These are phyloP conservation scores for Eimeria nieschulzi DNA, from an alignment of 169 alveolate species.

Conservation along the genomic window DNA sequence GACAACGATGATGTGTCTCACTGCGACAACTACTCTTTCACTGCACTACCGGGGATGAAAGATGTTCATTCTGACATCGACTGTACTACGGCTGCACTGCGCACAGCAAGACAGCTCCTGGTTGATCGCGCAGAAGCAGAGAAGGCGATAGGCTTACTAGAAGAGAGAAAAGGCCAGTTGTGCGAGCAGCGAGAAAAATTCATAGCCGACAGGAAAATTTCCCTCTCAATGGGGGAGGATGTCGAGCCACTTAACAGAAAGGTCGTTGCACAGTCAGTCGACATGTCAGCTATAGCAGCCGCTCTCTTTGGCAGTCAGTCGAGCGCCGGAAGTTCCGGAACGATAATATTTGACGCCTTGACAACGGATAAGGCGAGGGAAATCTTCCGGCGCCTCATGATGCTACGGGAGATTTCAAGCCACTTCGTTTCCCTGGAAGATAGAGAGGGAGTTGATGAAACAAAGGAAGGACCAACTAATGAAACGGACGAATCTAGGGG, in stretches of 20 bases:
- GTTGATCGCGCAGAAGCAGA: constrained; percentile 55
- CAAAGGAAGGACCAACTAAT: neutral
- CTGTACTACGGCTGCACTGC: constrained; percentile 44
- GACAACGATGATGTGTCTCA: constrained; percentile 33
- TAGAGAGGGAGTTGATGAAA: neutral
- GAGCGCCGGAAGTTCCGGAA: neutral
- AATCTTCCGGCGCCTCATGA: constrained; percentile 29
- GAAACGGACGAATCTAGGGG: neutral
- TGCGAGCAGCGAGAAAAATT: constrained; percentile 21
- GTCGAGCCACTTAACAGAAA: neutral
- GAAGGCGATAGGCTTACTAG: constrained; percentile 32
- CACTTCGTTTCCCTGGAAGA: constrained; percentile 4
- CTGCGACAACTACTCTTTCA: constrained; percentile 33
- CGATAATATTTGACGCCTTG: constrained; percentile 28
- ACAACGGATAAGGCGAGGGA: constrained; percentile 57
- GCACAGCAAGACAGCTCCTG: constrained; percentile 51
- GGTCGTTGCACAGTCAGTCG: neutral
- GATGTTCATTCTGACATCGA: constrained; percentile 27
- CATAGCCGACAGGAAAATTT: neutral
- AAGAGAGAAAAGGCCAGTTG: constrained; percentile 49
- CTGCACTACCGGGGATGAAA: neutral
- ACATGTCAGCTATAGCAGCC: neutral
- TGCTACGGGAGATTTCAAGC: constrained; percentile 51
- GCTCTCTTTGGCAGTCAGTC: neutral
- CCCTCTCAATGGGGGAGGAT: neutral